Evolutionary conservation across 805 yeast genomes (phyloP).

Genomic region (Wickerhamiella spandovensis): DNA sequence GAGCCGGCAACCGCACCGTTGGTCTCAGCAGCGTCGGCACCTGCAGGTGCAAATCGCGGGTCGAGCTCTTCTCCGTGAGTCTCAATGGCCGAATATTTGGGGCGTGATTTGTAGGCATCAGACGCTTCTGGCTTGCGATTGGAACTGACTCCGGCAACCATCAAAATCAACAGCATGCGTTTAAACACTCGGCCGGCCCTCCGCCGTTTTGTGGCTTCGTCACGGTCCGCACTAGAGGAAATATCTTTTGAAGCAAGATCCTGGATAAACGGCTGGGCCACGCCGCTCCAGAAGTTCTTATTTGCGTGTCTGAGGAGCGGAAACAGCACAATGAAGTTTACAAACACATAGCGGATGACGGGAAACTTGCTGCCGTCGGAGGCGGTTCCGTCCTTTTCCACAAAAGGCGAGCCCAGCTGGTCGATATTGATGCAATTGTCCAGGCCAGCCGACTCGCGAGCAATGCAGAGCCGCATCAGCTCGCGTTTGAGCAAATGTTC

Average conservation of each 20-base stretch:
- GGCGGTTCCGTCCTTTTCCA: slow-evolving; percentile 31
- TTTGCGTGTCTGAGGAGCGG: slow-evolving; percentile 46
- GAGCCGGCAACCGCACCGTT: too few relatives aligned
- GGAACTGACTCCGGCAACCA: slow-evolving; percentile 62
- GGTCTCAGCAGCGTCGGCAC: background rate
- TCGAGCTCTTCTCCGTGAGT: slow-evolving; percentile 1
- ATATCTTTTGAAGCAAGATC: slow-evolving; percentile 60
- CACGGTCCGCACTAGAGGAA: slow-evolving; percentile 61
- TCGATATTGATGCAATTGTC: slow-evolving; percentile 51
- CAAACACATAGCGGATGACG: slow-evolving; percentile 50
- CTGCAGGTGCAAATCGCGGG: background rate
- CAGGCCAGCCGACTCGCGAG: slow-evolving; percentile 46
- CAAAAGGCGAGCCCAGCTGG: slow-evolving; percentile 68
- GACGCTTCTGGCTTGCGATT: slow-evolving; percentile 33
- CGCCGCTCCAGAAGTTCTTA: slow-evolving; percentile 62
- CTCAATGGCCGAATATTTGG: slow-evolving; percentile 28
- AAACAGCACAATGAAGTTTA: slow-evolving; percentile 48
- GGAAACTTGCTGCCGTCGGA: slow-evolving; percentile 38
- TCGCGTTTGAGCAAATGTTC: slow-evolving; percentile 85
- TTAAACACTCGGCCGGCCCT: slow-evolving; percentile 49
- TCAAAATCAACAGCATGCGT: slow-evolving; percentile 49
- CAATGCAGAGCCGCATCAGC: slow-evolving; percentile 48
- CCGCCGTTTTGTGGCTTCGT: slow-evolving; percentile 57
- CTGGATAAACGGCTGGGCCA: slow-evolving; percentile 72
- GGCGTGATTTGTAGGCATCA: background rate